Base-by-base conservation (phyloP, 352 stramenopile species). In the Globisporangium polare region DNA sequence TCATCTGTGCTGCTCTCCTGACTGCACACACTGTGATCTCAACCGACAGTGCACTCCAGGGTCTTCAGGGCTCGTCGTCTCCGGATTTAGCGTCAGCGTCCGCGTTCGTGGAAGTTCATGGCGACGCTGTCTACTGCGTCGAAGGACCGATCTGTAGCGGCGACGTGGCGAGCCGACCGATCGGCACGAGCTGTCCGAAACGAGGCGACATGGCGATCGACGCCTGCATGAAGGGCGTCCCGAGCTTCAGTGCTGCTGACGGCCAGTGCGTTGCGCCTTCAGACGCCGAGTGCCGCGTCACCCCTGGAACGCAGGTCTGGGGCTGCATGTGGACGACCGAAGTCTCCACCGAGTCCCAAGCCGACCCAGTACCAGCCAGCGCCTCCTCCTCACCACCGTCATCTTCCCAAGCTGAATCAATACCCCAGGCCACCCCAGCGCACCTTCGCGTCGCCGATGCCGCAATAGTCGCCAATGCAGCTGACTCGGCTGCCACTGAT, bases 71-170 rank as follows among this genome's bases (percentile, higher is more conserved):
- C 49, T 82, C 66, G 47, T 72, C 52, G 13, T 56, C 49, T 0
- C 58, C 59, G 22, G 46, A 1, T 7, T 33, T 7, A 4, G 29
- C 29, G n/a, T n/a, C 24, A 45, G 58, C 59, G 0, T 53, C 39
- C 17, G 39, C 33, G 3, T 49, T 55, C 31, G 60, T 65, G 6
- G 46, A 22, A 18, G 60, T 59, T 6, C 39, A 22, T 22, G 58
- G 50, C 9, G 76, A 83, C 59, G 76, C 74, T 24, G 78, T 70
- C 0, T 83, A 75, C 54, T 75, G 71, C 52, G 60, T 83, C 31
- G 43, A 63, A 46, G 76, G 72, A 5, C 53, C 62, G 1, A 22
- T 77, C 5, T 85, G 76, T 60, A 69, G 62, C 27, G 73, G 75
- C 20, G 51, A 62, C 3, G 75, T 62, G 8, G 18, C 41, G 3